These are phyloP conservation scores for Yamadazyma dendronema DNA, from an alignment of 1,139 yeast genomes.

Conservation along the genomic window DNA sequence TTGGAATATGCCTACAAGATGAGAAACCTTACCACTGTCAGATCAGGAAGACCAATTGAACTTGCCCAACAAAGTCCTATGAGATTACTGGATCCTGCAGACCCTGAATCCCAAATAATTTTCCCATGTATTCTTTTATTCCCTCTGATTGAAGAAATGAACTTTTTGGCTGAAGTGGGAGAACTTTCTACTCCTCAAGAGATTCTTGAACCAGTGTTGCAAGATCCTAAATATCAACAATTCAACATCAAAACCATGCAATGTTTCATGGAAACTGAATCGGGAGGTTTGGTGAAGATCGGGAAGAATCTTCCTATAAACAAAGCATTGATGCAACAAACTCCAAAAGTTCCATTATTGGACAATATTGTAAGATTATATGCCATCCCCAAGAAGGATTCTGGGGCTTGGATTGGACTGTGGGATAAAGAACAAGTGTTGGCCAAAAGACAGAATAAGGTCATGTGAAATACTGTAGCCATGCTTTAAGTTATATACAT, in stretches of 20 bases:
- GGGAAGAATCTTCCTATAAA: constrained; percentile 75
- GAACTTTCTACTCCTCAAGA: constrained; percentile 66
- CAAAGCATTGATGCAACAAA: constrained; percentile 59
- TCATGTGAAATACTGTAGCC: constrained; percentile 1
- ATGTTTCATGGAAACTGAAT: constrained; percentile 75
- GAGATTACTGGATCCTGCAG: constrained; percentile 65
- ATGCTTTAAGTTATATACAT: constrained; percentile 4
- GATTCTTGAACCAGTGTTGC: constrained; percentile 51
- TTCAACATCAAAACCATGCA: constrained; percentile 62
- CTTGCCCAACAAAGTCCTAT: constrained; percentile 46
- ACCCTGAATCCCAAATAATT: constrained; percentile 73
- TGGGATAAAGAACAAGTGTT: constrained; percentile 71
- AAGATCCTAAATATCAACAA: constrained; percentile 58
- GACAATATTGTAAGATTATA: constrained; percentile 74
- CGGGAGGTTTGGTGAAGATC: constrained; percentile 83
- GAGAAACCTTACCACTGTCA: constrained; percentile 52
- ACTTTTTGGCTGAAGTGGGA: constrained; percentile 70
- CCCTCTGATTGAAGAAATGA: constrained; percentile 84
- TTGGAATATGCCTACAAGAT: constrained; percentile 53
- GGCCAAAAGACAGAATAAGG: constrained; percentile 25
- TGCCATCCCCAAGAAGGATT: constrained; percentile 72
- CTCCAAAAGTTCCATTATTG: constrained; percentile 72
- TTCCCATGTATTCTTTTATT: constrained; percentile 81
- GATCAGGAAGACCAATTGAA: constrained; percentile 52
- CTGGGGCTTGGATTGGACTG: constrained; percentile 59